Evolutionary conservation across 176 grass and related monocot genomes (phyloP).

Genomic region (Saccharum officinarum): DNA sequence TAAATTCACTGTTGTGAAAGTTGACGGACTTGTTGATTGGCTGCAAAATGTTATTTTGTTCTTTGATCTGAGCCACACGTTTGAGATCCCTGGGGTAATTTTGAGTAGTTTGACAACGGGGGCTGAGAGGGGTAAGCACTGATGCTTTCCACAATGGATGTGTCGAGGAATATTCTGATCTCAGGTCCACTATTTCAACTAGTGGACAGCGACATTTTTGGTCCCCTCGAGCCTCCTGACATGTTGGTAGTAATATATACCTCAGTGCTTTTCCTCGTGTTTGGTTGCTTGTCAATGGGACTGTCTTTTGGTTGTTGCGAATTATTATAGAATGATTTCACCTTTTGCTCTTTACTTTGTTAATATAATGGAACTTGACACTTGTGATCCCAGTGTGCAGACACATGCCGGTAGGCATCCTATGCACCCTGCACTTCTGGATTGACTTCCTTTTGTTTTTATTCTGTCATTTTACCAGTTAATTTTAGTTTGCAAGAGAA

Average conservation of each 20-base stretch:
- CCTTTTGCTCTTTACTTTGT: background rate
- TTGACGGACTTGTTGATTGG: constrained; percentile 16
- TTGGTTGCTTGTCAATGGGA: background rate
- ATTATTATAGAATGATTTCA: constrained; percentile 19
- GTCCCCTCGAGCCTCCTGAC: constrained; percentile 5
- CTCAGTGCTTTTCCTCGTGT: background rate
- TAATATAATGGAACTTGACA: constrained; percentile 6
- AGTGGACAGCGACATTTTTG: constrained; percentile 32
- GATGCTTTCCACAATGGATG: constrained; percentile 29
- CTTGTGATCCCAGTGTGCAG: background rate
- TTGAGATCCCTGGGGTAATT: constrained; percentile 2
- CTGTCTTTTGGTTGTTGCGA: background rate
- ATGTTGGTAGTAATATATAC: constrained; percentile 21
- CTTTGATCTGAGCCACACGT: constrained; percentile 27
- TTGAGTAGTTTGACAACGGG: constrained; percentile 25
- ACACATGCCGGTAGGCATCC: background rate
- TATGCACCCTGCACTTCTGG: background rate
- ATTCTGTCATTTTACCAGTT: background rate
- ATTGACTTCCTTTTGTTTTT: background rate
- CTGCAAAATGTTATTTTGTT: background rate
- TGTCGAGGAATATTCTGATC: constrained; percentile 40
- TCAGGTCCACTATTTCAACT: constrained; percentile 42
- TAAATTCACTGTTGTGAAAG: constrained; percentile 13
- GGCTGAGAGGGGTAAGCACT: background rate
- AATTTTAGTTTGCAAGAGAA: background rate